Percentiles rank a stretch among this genome's conserved stretches.
Conservation (phyloP, 306 rosid species). For the Castanea sativa region DNA sequence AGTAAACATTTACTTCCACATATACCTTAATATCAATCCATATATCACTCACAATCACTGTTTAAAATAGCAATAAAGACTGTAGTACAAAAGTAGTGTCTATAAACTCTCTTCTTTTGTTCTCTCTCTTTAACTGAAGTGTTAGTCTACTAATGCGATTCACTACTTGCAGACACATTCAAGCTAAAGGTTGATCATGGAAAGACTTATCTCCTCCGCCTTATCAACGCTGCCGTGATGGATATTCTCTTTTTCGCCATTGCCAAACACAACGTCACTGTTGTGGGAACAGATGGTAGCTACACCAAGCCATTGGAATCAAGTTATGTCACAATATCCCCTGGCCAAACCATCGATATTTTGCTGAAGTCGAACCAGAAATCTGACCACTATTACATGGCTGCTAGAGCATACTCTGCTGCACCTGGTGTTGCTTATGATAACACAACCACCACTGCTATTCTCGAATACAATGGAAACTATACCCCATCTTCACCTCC, state of each 20-base stretch:
- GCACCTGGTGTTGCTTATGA: background rate
- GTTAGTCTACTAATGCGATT: background rate
- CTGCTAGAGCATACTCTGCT: slow-evolving; percentile 8
- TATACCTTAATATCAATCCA: too few species aligned
- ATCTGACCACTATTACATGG: slow-evolving; percentile 29
- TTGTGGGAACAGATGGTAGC: slow-evolving; percentile 30
- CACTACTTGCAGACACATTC: slow-evolving; percentile 9
- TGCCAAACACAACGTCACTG: slow-evolving; percentile 24
- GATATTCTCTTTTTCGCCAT: slow-evolving; percentile 19
- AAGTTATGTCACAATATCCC: slow-evolving; percentile 15
- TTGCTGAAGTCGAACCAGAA: slow-evolving; percentile 13
- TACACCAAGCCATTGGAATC: slow-evolving; percentile 31
- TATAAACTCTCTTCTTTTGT: too few species aligned
- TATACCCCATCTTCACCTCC: background rate
- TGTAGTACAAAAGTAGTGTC: too few species aligned
- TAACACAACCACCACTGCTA: slow-evolving; percentile 33
- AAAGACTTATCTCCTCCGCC: slow-evolving; percentile 26
- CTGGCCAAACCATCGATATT: slow-evolving; percentile 32
- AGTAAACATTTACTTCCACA: too few species aligned
- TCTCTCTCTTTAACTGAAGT: too few species aligned
- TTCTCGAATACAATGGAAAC: slow-evolving; percentile 7
- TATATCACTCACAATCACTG: too few species aligned
- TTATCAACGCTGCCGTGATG: slow-evolving; percentile 16
- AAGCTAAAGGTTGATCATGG: slow-evolving; percentile 11
- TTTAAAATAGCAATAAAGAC: too few species aligned